Evolutionary conservation across 2,329 filamentous ascomycete genomes (phyloP).

Genomic region (Monilinia fructicola): DNA sequence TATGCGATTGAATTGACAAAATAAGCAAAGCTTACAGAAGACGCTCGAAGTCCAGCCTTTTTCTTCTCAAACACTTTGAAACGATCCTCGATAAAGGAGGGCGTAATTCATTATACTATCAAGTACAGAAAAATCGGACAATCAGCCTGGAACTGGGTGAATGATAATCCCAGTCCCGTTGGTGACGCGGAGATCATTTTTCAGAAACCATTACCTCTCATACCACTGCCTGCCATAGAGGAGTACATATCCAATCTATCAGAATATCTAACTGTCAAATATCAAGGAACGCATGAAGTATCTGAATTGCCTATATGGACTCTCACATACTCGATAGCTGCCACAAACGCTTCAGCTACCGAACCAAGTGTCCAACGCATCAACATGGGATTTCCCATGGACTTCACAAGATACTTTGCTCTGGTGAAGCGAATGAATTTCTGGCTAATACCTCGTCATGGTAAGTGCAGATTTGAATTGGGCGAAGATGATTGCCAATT

Average conservation of each 20-base stretch:
- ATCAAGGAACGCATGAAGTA: not conserved
- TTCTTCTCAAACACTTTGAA: conserved; percentile 7
- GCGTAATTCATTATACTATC: not conserved
- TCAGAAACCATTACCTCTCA: not conserved
- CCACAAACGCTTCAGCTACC: not conserved
- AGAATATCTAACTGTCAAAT: not conserved
- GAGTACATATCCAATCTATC: not conserved
- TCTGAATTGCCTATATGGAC: not conserved
- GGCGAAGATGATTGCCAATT: conserved; percentile 8
- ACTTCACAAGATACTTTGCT: conserved; percentile 11
- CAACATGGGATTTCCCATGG: not conserved
- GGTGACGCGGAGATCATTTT: conserved; percentile 19
- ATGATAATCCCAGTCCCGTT: not conserved
- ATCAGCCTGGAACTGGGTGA: conserved; percentile 8
- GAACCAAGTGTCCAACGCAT: not conserved
- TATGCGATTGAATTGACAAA: not conserved
- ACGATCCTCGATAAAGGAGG: not conserved
- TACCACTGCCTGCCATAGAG: not conserved
- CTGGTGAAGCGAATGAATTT: conserved; percentile 12
- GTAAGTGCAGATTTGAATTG: not conserved
- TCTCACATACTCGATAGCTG: not conserved
- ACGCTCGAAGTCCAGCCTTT: not conserved
- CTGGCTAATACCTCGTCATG: conserved; percentile 19
- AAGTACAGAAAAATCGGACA: conserved; percentile 4
- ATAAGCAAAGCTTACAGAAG: not conserved